Conservation (phyloP, 2,329 filamentous ascomycete genomes). For the Fusarium sp. region DNA sequence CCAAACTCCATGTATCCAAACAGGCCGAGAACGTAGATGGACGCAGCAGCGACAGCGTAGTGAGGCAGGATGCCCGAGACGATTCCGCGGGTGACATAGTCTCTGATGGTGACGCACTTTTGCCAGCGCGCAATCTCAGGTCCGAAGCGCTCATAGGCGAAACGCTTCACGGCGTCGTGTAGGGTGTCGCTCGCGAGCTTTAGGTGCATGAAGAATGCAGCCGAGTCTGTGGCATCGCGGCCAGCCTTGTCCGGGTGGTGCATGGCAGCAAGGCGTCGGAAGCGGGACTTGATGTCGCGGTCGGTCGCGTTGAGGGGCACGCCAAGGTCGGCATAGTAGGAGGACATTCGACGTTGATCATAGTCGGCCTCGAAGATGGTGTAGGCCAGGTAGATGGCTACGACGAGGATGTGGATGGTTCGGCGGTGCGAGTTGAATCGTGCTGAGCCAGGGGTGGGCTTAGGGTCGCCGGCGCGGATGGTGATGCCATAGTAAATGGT, state of each 20-base stretch:
- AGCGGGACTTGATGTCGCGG: slow-evolving; percentile 83
- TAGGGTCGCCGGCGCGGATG: slow-evolving; percentile 89
- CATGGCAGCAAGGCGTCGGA: slow-evolving; percentile 78
- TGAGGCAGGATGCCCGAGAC: slow-evolving; percentile 70
- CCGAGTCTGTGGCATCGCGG: slow-evolving; percentile 48
- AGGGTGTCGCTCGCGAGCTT: slow-evolving; percentile 87
- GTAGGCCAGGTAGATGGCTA: slow-evolving; percentile 87
- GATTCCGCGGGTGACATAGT: slow-evolving; percentile 76
- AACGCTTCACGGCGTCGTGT: slow-evolving; percentile 79
- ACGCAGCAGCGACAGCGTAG: slow-evolving; percentile 68
- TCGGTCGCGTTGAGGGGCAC: slow-evolving; percentile 78
- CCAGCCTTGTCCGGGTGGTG: slow-evolving; percentile 88
- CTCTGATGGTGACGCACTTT: slow-evolving; percentile 74
- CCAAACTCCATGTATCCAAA: slow-evolving; percentile 77
- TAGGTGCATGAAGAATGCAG: slow-evolving; percentile 79
- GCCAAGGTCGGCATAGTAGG: slow-evolving; percentile 84
- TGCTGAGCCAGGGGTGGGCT: slow-evolving; percentile 76
- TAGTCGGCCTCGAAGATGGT: slow-evolving; percentile 93
- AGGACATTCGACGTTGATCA: slow-evolving; percentile 75
- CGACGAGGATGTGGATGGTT: slow-evolving; percentile 84
- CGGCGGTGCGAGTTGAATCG: slow-evolving; percentile 80
- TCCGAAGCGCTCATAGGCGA: slow-evolving; percentile 92
- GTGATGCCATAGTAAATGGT: slow-evolving; percentile 87
- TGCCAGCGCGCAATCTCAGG: slow-evolving; percentile 76
- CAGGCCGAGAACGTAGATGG: slow-evolving; percentile 71